Base-by-base conservation (phyloP, 495 filamentous ascomycete genomes). In the Trichoderma orchidacearum region DNA sequence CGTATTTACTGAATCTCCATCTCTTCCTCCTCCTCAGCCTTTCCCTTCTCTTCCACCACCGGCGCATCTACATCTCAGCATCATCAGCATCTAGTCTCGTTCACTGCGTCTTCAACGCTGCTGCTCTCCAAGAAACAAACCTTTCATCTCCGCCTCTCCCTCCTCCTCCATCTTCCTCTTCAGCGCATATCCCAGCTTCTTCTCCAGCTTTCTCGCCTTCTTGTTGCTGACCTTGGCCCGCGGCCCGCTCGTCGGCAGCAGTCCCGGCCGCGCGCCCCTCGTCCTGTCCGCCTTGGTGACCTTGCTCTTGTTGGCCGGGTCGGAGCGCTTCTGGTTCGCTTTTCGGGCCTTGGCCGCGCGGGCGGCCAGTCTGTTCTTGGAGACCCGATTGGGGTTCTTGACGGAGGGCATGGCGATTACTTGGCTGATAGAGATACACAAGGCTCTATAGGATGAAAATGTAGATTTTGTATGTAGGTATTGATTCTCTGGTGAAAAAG, bases 361-460 rank as follows among this genome's bases (percentile, higher is more conserved):
- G 5, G 72, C 71, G 12, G 61, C 60, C 7, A 70, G 65, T 2
- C 72, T 65, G 66, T 72, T 72, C 25, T 68, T 68, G 27, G 70
- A 74, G 18, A 68, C 60, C n/a, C 64, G 63, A 63, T 76, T 76
- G 56, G 74, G 73, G 63, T 77, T 77, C 35, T 74, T 75, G 35
- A 68, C 62, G 32, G 70, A 72, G 13, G 66, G 64, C 72, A 75
- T 75, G 35, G 36, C 21, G 13, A 29, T 34, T 34, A n/a, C n/a
- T n/a, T n/a, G n/a, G n/a, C 1, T 34, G 34, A 15, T 21, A 48
- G 27, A 25, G 18, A 9, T 3, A 17, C n/a, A n/a, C 35, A 17
- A 38, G 3, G 15, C 35, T 11, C n/a, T n/a, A n/a, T n/a, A 15
- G 7, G 30, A 17, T 3, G 5, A 12, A 23, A 17, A 5, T 53